Base-by-base conservation (phyloP, 768 basidiomycete genomes). In the Auriculariales sp. region DNA sequence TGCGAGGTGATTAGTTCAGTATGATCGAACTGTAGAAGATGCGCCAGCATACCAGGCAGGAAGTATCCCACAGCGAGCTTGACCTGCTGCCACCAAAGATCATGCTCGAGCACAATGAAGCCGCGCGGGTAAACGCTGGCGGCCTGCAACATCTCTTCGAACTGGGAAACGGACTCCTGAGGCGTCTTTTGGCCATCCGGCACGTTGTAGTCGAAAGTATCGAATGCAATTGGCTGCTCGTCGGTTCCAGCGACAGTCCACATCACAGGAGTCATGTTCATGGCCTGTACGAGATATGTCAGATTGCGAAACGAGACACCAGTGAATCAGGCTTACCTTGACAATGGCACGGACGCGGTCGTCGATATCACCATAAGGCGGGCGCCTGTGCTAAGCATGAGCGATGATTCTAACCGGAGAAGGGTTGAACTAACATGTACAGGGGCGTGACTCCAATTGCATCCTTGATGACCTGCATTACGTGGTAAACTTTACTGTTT, bases 21-120 rank as follows among this genome's bases (percentile, higher is more conserved):
- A n/a, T n/a, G n/a, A n/a, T 50, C n/a, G n/a, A n/a, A n/a, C n/a
- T n/a, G n/a, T n/a, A n/a, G n/a, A n/a, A n/a, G 49, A 19, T 57
- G 56, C 35, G 55, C 56, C 52, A 69, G 56, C n/a, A 67, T 70
- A 42, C 57, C 55, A 12, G 70, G 71, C 14, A 72, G 58, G 53
- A 71, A 59, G 61, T 71, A 71, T 29, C 68, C 68, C 52, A 70
- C 66, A 15, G 71, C 71, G 42, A 73, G 65, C 36, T 71, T 68
- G 48, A 71, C 70, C 28, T 68, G 64, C 56, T 71, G 64, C 54
- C 65, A 63, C 59, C 69, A 93, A 31, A 94, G 69, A 64, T 95
- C 93, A 57, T 92, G 89, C 62, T 90, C 74, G 49, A 98, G 70
- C 31, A 92, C 87, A 57, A 93, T 78, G 71, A 98, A 95, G 9